Conservation (phyloP, 2,329 filamentous ascomycete species). For the Aspergillus alliaceus region DNA sequence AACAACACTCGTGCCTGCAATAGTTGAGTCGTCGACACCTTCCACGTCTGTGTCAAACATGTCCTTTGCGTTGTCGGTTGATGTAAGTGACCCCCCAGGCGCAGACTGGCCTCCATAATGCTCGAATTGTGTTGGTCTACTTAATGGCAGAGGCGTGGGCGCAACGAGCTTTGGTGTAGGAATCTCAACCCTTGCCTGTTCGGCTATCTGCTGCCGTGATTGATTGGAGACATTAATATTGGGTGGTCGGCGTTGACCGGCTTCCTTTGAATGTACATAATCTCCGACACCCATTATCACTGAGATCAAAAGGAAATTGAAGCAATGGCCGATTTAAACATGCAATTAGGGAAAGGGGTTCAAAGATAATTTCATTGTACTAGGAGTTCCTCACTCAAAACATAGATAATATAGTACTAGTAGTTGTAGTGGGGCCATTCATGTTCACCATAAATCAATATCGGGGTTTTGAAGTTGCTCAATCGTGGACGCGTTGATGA, state of each 20-base stretch:
- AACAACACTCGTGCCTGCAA: conserved; percentile 40
- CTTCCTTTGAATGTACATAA: conserved; percentile 42
- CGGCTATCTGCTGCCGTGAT: conserved; percentile 33
- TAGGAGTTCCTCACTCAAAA: not conserved
- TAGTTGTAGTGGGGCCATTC: not conserved
- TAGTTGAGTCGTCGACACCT: conserved; percentile 44
- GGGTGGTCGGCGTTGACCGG: conserved; percentile 28
- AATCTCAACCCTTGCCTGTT: conserved; percentile 36
- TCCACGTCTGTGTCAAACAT: conserved; percentile 47
- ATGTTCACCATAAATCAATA: conserved; percentile 2
- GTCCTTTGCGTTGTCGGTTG: conserved; percentile 25
- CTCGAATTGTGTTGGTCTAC: conserved; percentile 17
- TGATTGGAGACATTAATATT: conserved; percentile 23
- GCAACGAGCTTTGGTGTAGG: conserved; percentile 28
- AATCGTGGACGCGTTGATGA: conserved; percentile 7
- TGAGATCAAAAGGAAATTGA: not conserved
- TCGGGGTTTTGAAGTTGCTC: not conserved
- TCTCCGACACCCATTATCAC: conserved; percentile 42
- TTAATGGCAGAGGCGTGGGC: conserved; percentile 13
- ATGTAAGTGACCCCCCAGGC: conserved; percentile 10
- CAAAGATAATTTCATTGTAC: not conserved
- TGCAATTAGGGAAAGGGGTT: not conserved
- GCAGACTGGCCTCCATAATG: conserved; percentile 13
- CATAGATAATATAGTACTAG: not conserved
- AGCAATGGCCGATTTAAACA: not conserved